Conservation (phyloP, 2,329 filamentous ascomycete genomes). For the Pseudopyricularia cyperi region DNA sequence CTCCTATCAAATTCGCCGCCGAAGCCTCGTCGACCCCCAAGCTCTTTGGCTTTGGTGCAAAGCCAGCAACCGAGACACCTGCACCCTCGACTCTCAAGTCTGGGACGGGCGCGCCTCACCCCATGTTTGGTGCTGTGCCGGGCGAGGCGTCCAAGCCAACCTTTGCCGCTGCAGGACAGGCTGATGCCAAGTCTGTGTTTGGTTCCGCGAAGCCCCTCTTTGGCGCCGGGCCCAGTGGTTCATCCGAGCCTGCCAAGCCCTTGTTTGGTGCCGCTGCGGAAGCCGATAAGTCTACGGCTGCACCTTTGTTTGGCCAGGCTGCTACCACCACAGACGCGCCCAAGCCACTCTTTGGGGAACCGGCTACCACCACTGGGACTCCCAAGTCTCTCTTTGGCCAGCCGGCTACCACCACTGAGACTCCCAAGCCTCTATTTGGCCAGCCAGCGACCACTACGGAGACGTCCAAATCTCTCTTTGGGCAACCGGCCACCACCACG, state of each 20-base stretch:
- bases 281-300: neutral
- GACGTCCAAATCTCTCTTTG: slow-evolving; percentile 19
- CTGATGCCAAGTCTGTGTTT: slow-evolving; percentile 7
- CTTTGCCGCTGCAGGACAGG: neutral
- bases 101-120: neutral
- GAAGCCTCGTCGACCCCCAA: slow-evolving; percentile 11
- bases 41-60: slow-evolving; percentile 14
- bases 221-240: slow-evolving; percentile 2
- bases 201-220: slow-evolving; percentile 7
- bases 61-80: slow-evolving; percentile 1
- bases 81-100: neutral
- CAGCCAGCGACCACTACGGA: too few species aligned
- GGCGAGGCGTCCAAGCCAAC: neutral
- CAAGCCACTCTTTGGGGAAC: too few species aligned
- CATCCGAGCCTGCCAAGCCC: slow-evolving; percentile 6
- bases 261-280: slow-evolving; percentile 22
- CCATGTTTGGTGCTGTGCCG: slow-evolving; percentile 1
- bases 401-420: slow-evolving; percentile 8
- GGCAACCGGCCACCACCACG: slow-evolving; percentile 8
- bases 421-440: slow-evolving; percentile 4
- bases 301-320: neutral
- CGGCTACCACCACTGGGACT: slow-evolving; percentile 2
- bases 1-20: slow-evolving; percentile 40
- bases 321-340: too few species aligned
- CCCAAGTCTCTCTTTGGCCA: slow-evolving; percentile 21